Evolutionary conservation across 164 flowering plant species (phyloP).

Genomic region (Tinospora cordifolia): DNA sequence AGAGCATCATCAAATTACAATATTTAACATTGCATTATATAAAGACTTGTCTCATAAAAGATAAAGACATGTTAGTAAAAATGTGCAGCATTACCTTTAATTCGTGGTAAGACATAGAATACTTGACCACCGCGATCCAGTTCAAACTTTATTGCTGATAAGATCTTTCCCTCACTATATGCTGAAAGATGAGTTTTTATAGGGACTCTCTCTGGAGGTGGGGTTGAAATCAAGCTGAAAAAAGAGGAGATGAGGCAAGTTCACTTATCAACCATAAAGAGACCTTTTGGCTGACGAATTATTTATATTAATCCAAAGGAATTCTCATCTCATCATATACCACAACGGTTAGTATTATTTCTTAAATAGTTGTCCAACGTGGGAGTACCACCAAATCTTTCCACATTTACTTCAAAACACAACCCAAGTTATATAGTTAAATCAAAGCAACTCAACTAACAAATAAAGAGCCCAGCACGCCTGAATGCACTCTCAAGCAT

Average conservation of each 20-base stretch:
- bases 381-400: background rate
- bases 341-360: background rate
- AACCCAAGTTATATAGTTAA: background rate
- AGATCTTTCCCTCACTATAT: slow-evolving; percentile 50
- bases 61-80: background rate
- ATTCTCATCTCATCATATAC: background rate
- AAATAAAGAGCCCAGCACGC: background rate
- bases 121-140: slow-evolving; percentile 92
- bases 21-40: background rate
- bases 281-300: background rate
- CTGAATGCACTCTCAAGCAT: too few species aligned
- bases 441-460: background rate
- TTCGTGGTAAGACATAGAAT: slow-evolving; percentile 95
- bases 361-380: background rate
- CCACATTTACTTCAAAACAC: background rate
- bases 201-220: slow-evolving; percentile 99
- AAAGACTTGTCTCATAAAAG: background rate
- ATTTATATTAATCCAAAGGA: background rate
- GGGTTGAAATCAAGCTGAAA: slow-evolving; percentile 85
- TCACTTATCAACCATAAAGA: background rate
- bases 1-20: background rate
- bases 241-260: slow-evolving; percentile 5
- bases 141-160: slow-evolving; percentile 73
- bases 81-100: slow-evolving; percentile 48
- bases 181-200: slow-evolving; percentile 83